Evolutionary conservation across 2,329 filamentous ascomycete genomes (phyloP).

Genomic region (Paecilomyces fulvus): DNA sequence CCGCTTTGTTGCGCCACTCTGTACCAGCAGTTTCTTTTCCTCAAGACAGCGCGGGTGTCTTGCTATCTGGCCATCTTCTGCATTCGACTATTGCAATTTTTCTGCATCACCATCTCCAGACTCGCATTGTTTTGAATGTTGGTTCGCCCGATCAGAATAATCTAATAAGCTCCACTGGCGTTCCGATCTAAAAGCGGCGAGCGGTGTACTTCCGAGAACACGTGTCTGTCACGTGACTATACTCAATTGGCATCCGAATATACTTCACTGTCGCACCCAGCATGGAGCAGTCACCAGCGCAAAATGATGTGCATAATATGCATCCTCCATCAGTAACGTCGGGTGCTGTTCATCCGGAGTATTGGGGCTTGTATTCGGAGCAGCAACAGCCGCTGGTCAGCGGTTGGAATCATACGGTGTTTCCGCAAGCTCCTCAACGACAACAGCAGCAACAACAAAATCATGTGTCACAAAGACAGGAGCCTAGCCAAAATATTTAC

Average conservation of each 20-base stretch:
- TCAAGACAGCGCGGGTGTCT: background rate
- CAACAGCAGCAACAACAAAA: conserved; percentile 13
- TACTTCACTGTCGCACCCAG: conserved; percentile 3
- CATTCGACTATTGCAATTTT: background rate
- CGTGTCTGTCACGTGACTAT: conserved; percentile 6
- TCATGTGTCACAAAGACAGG: conserved; percentile 10
- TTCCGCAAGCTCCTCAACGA: conserved; percentile 15
- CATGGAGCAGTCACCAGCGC: conserved; percentile 29
- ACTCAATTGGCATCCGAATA: background rate
- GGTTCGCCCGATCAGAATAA: conserved; percentile 1
- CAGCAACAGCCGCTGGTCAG: conserved; percentile 16
- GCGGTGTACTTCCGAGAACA: background rate
- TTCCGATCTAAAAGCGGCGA: conserved; percentile 3
- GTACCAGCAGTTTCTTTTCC: background rate
- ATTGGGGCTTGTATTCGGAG: conserved; percentile 28
- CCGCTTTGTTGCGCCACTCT: background rate
- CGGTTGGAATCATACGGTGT: conserved; percentile 13
- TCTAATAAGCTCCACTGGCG: conserved; percentile 4
- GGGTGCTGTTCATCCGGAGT: conserved; percentile 23
- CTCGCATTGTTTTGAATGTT: background rate
- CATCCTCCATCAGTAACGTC: conserved; percentile 19
- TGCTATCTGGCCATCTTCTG: background rate
- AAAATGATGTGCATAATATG: conserved; percentile 21
- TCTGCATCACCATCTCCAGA: background rate
- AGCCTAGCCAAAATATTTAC: conserved; percentile 24